A percentile compares a stretch with the other conserved stretches of the same genome.
These are phyloP conservation scores for Gillenia trifoliata DNA, from an alignment of 306 rosid species.

Conservation along the genomic window DNA sequence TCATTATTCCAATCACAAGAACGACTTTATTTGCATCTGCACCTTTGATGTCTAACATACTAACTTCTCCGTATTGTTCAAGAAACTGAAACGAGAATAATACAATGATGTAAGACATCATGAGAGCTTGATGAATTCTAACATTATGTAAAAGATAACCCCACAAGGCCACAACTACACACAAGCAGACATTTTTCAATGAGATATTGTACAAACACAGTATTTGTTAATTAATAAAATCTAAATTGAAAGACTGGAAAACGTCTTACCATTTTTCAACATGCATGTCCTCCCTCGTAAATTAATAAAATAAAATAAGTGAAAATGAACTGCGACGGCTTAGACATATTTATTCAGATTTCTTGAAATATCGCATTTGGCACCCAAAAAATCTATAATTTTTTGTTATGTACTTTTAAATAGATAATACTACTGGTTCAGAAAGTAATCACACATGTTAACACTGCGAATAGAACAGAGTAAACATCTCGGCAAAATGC, in stretches of 20 bases:
- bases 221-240: neutral
- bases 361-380: neutral
- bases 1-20: constrained; percentile 97
- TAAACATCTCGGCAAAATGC: constrained; percentile 4
- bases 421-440: neutral
- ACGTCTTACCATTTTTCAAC: neutral
- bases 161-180: neutral
- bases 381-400: neutral
- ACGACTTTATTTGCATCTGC: constrained; percentile 95
- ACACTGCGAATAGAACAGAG: constrained; percentile 3
- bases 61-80: constrained; percentile 95
- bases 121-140: constrained; percentile 18
- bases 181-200: neutral
- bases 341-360: neutral
- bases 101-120: constrained; percentile 13
- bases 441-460: neutral
- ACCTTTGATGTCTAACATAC: constrained; percentile 98
- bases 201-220: neutral
- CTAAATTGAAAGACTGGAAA: neutral
- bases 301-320: neutral
- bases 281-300: neutral
- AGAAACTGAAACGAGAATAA: constrained; percentile 68
- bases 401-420: neutral
- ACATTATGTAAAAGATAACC: constrained; percentile 3
- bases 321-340: neutral